Conservation (phyloP, 2,329 filamentous ascomycete species). For the Epichloe glyceriae region DNA sequence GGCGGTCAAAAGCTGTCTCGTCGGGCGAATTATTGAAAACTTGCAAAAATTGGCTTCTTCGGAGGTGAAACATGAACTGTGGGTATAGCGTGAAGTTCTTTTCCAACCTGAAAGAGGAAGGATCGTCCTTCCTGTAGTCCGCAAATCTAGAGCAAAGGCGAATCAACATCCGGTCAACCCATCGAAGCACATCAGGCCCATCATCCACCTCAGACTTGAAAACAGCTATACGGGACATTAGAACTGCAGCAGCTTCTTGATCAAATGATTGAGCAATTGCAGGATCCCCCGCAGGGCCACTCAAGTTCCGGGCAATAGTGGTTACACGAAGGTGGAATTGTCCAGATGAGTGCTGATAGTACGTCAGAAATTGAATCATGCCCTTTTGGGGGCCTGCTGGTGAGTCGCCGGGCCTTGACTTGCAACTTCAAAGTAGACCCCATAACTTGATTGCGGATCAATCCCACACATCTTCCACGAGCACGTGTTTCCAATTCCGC, state of each 20-base stretch:
- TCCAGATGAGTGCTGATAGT: conserved; percentile 94
- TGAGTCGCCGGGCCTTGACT: conserved; percentile 80
- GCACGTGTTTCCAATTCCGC: conserved; percentile 95
- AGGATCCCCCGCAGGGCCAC: conserved; percentile 85
- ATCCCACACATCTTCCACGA: conserved; percentile 99
- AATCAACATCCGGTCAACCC: conserved; percentile 98
- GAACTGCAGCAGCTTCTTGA: conserved; percentile 89
- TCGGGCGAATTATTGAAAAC: conserved; percentile 99
- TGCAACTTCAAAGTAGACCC: conserved; percentile 95
- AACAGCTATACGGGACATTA: conserved; percentile 98
- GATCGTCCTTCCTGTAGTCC: conserved; percentile 95
- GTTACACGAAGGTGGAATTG: conserved; percentile 95
- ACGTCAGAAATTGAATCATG: conserved; percentile 96
- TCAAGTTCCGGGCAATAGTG: conserved; percentile 81
- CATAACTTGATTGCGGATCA: conserved; percentile 85
- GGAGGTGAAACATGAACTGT: conserved; percentile 99
- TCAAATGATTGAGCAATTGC: conserved; percentile 95
- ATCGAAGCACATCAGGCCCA: conserved; percentile 92
- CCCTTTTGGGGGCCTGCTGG: conserved; percentile 78
- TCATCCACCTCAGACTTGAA: conserved; percentile 99
- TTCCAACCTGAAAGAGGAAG: conserved; percentile 89
- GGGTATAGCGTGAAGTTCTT: conserved; percentile 99
- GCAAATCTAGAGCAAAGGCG: conserved; percentile 91
- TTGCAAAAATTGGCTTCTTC: conserved; percentile 92
- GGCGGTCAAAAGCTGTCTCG: conserved; percentile 96